Conservation (phyloP, 768 basidiomycete species). For the Termitomyces sp. region DNA sequence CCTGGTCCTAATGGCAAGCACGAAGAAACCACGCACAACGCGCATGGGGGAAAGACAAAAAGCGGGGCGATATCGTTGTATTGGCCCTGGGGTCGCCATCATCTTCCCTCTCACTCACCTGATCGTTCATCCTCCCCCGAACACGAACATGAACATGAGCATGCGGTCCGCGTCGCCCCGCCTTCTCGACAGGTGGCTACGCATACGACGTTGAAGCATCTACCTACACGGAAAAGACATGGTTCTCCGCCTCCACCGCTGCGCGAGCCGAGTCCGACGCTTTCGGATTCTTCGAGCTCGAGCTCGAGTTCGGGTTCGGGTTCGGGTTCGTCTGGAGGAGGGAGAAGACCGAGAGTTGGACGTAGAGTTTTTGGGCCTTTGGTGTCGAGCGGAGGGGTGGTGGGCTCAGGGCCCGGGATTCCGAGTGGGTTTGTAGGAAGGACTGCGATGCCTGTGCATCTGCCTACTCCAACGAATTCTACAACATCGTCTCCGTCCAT, state of each 20-base stretch:
- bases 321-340: neutral
- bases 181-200: neutral
- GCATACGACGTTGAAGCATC: neutral
- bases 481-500: no score
- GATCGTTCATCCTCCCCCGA: no score
- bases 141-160: no score
- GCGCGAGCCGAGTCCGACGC: neutral
- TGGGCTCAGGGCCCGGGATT: neutral
- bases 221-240: no score
- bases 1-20: no score
- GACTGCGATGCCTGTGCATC: no score
- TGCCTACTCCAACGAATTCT: no score
- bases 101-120: no score
- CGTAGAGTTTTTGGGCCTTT: neutral
- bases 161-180: neutral
- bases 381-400: neutral
- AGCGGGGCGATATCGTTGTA: slow-evolving; percentile 7
- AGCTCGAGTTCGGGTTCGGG: neutral
- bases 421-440: no score
- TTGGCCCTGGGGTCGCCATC: slow-evolving; percentile 17
- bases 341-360: neutral
- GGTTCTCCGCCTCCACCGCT: neutral
- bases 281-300: neutral
- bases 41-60: slow-evolving; percentile 21
- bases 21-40: neutral